These are phyloP conservation scores for Aspergillus pseudonomiae DNA, from an alignment of 2,329 filamentous ascomycete species.

Conservation along the genomic window DNA sequence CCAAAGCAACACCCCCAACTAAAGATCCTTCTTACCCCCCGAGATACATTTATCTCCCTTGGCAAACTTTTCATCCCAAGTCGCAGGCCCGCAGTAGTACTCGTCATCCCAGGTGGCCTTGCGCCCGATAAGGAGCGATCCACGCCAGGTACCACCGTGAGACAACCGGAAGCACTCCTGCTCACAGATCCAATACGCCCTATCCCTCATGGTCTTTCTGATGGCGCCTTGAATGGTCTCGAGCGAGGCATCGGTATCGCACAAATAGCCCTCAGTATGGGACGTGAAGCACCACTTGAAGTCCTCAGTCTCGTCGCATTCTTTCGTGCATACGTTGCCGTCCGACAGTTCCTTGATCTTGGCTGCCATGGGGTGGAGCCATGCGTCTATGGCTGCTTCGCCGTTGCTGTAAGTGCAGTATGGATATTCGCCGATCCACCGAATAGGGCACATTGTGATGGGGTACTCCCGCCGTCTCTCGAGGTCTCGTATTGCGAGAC, in stretches of 20 bases:
- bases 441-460: background rate
- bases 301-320: background rate
- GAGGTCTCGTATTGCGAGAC: background rate
- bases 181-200: background rate
- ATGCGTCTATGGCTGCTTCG: background rate
- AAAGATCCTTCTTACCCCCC: background rate
- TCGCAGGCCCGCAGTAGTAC: background rate
- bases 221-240: background rate
- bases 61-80: background rate
- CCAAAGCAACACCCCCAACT: too few species aligned
- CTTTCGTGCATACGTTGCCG: background rate
- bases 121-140: background rate
- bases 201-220: background rate
- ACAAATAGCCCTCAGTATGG: background rate
- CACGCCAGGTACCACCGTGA: background rate
- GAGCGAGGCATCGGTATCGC: background rate
- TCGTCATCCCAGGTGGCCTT: background rate
- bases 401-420: background rate
- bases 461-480: background rate
- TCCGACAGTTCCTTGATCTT: background rate
- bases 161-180: background rate
- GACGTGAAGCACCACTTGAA: background rate
- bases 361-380: background rate
- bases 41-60: background rate
- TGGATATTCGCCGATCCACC: background rate